Evolutionary conservation across 495 filamentous ascomycete species (phyloP).

Genomic region (Hypoxylon lenormandii): DNA sequence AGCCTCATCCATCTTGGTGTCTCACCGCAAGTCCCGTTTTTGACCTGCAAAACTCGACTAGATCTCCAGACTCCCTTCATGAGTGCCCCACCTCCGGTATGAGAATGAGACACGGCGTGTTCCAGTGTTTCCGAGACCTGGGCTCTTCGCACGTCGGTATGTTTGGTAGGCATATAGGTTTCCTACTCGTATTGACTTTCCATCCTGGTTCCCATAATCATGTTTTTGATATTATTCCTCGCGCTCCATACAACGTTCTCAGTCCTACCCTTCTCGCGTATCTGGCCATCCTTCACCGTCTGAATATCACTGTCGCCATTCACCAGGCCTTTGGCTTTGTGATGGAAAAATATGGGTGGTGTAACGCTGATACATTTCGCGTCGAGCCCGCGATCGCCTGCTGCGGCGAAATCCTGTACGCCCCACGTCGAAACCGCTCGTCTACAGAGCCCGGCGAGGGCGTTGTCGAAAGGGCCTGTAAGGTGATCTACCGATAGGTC

Average conservation of each 20-base stretch:
- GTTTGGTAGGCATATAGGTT: not conserved
- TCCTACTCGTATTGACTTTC: slow-evolving; percentile 41
- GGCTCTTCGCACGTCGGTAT: not conserved
- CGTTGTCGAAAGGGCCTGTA: slow-evolving; percentile 61
- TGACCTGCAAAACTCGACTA: not conserved
- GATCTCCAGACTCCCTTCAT: not conserved
- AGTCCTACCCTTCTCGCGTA: slow-evolving; percentile 56
- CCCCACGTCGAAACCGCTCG: slow-evolving; percentile 28
- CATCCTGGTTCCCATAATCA: slow-evolving; percentile 37
- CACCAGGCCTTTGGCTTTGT: slow-evolving; percentile 56
- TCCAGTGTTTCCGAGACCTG: not conserved
- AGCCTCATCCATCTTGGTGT: too few species aligned
- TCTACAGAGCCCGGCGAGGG: slow-evolving; percentile 63
- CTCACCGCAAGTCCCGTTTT: not conserved
- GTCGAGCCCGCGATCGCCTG: slow-evolving; percentile 35
- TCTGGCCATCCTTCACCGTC: slow-evolving; percentile 33
- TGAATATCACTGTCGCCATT: slow-evolving; percentile 61
- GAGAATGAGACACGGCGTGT: too few species aligned
- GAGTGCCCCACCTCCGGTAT: too few species aligned
- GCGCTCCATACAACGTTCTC: slow-evolving; percentile 64
- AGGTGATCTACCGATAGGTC: slow-evolving; percentile 59
- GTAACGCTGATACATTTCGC: slow-evolving; percentile 60
- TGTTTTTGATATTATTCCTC: slow-evolving; percentile 57
- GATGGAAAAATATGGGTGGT: slow-evolving; percentile 62
- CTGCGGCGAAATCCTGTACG: slow-evolving; percentile 10